phyloP scores from a whole-genome alignment of 257 asterid genomes.

The Ajuga chamaepitys region DNA sequence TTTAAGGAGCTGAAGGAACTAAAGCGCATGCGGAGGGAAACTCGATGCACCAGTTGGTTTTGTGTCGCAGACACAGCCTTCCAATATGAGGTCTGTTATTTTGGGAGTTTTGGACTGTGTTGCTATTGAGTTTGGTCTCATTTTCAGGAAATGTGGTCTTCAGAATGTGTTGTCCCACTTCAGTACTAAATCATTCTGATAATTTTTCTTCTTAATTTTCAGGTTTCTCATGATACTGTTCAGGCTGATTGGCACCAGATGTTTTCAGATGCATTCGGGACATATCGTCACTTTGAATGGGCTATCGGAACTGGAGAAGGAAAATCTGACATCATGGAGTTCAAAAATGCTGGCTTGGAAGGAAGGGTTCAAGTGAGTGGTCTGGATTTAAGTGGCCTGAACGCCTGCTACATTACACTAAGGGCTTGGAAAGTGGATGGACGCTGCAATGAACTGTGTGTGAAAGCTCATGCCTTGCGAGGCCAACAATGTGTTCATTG shows the following conservation, averaged over 20 bases:
- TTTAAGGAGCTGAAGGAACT: slow-evolving; percentile 95
- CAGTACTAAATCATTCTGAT: slow-evolving; percentile 1
- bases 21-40: slow-evolving; percentile 73
- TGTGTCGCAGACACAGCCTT: slow-evolving; percentile 93
- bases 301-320: slow-evolving; percentile 96
- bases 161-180: neutral
- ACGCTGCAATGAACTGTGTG: slow-evolving; percentile 73
- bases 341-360: slow-evolving; percentile 85
- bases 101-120: neutral
- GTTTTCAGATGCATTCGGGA: slow-evolving; percentile 67
- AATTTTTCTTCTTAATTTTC: slow-evolving; percentile 23
- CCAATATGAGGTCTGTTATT: slow-evolving; percentile 72
- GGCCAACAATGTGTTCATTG: slow-evolving; percentile 94
- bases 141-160: slow-evolving; percentile 8
- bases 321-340: slow-evolving; percentile 83
- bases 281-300: slow-evolving; percentile 92
- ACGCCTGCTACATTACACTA: slow-evolving; percentile 82
- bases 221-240: slow-evolving; percentile 84
- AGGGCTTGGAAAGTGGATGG: slow-evolving; percentile 93
- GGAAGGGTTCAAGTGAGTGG: slow-evolving; percentile 77
- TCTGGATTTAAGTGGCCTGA: slow-evolving; percentile 72
- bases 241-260: slow-evolving; percentile 92
- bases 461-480: slow-evolving; percentile 91
- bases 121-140: slow-evolving; percentile 9
- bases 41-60: slow-evolving; percentile 90